Conservation (phyloP, 805 yeast species). For the Teunomyces kruisii region DNA sequence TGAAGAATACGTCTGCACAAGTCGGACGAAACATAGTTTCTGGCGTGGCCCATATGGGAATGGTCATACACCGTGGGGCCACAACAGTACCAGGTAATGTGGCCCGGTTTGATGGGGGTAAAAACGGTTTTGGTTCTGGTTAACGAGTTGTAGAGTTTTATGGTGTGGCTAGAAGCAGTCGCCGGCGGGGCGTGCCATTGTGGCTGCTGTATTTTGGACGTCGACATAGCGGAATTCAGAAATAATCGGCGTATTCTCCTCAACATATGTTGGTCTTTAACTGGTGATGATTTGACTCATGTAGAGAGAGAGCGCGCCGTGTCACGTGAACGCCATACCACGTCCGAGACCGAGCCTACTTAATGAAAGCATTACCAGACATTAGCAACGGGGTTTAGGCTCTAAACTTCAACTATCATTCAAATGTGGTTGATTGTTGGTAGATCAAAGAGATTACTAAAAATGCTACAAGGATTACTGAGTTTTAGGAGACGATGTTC, state of each 20-base stretch:
- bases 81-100: constrained; percentile 93
- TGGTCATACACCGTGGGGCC: constrained; percentile 98
- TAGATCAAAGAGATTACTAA: no score
- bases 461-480: no score
- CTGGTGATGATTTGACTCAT: background rate
- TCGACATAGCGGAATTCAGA: constrained; percentile 7
- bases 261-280: background rate
- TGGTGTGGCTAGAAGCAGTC: constrained; percentile 23
- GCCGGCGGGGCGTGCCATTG: constrained; percentile 29
- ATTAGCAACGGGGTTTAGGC: no score
- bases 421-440: no score
- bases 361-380: no score
- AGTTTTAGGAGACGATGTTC: background rate
- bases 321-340: background rate
- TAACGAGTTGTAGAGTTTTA: constrained; percentile 77
- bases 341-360: background rate
- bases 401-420: no score
- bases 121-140: constrained; percentile 81
- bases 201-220: constrained; percentile 37
- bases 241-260: constrained; percentile 1
- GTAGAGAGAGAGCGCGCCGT: background rate
- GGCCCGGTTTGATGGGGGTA: constrained; percentile 61
- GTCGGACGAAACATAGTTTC: constrained; percentile 94
- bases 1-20: constrained; percentile 86
- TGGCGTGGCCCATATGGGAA: constrained; percentile 97